Conservation (phyloP, 345 rosid species). For the Turritis glabra region DNA sequence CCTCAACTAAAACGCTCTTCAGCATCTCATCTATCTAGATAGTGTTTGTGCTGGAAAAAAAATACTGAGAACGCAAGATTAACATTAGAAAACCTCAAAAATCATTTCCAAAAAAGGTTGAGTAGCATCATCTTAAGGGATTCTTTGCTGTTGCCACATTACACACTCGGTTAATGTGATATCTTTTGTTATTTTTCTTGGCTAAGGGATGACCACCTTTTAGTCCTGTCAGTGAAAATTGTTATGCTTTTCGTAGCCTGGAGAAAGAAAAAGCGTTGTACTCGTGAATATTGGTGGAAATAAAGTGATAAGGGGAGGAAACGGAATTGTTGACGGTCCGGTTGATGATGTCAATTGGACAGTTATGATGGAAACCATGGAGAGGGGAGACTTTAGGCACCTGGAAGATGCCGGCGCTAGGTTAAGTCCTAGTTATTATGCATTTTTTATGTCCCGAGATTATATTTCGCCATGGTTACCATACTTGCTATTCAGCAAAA, state of each 20-base stretch:
- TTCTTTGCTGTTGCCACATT: neutral
- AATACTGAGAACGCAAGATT: neutral
- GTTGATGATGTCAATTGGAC: conserved; percentile 46
- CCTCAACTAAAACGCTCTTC: conserved; percentile 5
- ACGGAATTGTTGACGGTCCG: conserved; percentile 68
- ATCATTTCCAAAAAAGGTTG: neutral
- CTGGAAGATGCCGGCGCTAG: conserved; percentile 65
- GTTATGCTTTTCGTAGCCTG: conserved; percentile 68
- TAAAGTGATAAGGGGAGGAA: conserved; percentile 84
- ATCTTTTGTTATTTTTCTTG: neutral
- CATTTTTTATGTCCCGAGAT: conserved; percentile 11
- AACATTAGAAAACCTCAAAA: neutral
- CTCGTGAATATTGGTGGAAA: conserved; percentile 86
- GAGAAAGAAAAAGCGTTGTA: conserved; percentile 71
- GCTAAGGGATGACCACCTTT: conserved; percentile 12
- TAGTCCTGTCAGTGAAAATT: conserved; percentile 14
- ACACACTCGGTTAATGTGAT: neutral
- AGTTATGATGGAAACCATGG: conserved; percentile 50
- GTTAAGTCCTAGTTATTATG: conserved; percentile 44
- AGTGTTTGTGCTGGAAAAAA: neutral
- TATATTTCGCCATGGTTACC: neutral
- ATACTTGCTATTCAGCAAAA: neutral
- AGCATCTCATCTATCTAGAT: conserved; percentile 17
- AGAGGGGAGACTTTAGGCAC: conserved; percentile 47
- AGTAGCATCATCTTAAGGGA: neutral